These are phyloP conservation scores for Maudiozyma saulgeensis DNA, from an alignment of 805 yeast genomes.

Conservation along the genomic window DNA sequence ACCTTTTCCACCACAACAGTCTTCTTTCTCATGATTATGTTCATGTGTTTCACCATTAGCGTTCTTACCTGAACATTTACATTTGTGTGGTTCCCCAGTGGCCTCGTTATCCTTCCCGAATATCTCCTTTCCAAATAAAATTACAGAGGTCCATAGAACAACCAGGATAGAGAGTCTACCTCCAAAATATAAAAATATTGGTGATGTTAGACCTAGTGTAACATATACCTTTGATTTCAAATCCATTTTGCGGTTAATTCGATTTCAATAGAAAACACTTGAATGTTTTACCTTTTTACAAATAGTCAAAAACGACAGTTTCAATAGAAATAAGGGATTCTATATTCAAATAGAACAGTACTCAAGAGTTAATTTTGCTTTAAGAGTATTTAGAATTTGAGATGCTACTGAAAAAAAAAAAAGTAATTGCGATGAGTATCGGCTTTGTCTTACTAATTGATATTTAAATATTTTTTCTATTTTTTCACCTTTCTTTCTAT, in stretches of 20 bases:
- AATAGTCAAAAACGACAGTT: no score
- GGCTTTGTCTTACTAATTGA: no score
- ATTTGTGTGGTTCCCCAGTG: constrained; percentile 1
- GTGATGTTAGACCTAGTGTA: constrained; percentile 5
- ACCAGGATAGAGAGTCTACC: constrained; percentile 32
- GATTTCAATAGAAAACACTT: neutral
- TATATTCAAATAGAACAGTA: no score
- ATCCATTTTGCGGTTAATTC: constrained; percentile 1
- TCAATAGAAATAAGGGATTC: no score
- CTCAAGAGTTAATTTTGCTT: no score
- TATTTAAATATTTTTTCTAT: no score
- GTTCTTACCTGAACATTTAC: constrained; percentile 2
- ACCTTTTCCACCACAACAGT: constrained; percentile 10
- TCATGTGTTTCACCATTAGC: neutral
- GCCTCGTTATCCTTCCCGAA: neutral
- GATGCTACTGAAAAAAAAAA: no score
- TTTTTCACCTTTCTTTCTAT: no score
- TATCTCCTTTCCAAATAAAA: constrained; percentile 1
- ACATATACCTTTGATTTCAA: constrained; percentile 1
- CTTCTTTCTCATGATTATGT: neutral
- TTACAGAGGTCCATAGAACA: constrained; percentile 16
- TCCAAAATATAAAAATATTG: constrained; percentile 21
- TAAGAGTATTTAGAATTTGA: no score
- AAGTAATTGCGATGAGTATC: no score
- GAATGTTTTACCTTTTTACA: no score